Base-by-base conservation (phyloP, 2,329 filamentous ascomycete genomes). In the Bipolaris gigantea region DNA sequence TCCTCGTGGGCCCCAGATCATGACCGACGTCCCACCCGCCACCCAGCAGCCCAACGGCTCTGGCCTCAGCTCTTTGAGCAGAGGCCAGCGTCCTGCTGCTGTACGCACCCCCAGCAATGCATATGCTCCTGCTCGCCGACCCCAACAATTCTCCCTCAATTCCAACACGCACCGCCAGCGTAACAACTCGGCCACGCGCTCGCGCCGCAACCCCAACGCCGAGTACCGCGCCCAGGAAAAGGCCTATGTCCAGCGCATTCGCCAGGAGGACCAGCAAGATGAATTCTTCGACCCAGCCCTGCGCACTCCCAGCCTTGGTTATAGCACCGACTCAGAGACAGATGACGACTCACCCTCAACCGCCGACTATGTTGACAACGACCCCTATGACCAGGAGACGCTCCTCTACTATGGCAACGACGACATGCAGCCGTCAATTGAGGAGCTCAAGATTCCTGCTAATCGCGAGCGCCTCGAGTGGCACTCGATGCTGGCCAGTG, bases 401-500 rank as follows among this genome's bases (percentile, higher is more conserved):
- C 86, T 96, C 70, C 86, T 97, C 72, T 96, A 96, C 67, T 92
- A 96, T 70, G 89, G 90, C 53, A 92, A 93, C 67, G 91, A 97
- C 66, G 89, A 94, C 62, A 84, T 91, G 61, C 89, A 94, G 66
- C 92, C 92, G 0, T 94, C 90, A 3, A 82, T 90, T 21, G 94
- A 97, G 67, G 94, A 99, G 73, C 76, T 97, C 48, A 89, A 89
- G 73, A 89, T 97, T 65, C 89, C 92, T 1, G 86, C 87, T 59
- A 97, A 92, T 69, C 84, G 92, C 57, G 94, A 97, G 75, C 83
- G 93, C 40, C 80, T 99, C 21, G 94, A 99, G 76, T 99, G 94
- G 94, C 92, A 99, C 76, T 91, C 91, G 3, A 99, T 99, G 94
- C 79, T 99, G 52, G 90, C 93, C 55, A 95, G 93, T 13, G 94